Base-by-base conservation (phyloP, 306 rosid species). In the Fragaria iinumae region DNA sequence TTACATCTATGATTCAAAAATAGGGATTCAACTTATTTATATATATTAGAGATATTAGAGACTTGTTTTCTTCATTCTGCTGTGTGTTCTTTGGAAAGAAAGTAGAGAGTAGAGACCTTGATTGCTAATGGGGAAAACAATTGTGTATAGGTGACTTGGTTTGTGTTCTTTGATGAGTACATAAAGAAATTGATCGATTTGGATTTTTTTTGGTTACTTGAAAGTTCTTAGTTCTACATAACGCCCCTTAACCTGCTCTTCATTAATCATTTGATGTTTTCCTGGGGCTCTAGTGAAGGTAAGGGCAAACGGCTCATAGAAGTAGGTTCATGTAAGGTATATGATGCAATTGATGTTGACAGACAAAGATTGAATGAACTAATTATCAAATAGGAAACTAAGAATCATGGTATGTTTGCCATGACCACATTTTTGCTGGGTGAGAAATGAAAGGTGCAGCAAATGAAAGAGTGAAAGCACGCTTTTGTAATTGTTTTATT, bases 61-160 rank as follows among this genome's bases (percentile, higher is more conserved):
- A 6, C 16, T 65, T 17, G 6, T 20, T n/a, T 38, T 27, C 6
- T 59, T 52, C 5, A 57, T 11, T 56, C 27, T 55, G 64, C 52
- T 53, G 11, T 64, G 74, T 32, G n/a, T 66, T 50, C 67, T 67
- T n/a, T 23, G 57, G 50, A 79, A 79, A 74, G 48, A 60, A 20
- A 71, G 74, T 16, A 3, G 36, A 32, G 36, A 38, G 41, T 4
- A 3, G 11, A 43, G 34, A 47, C 41, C n/a, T 70, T 8, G 16
- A 11, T 50, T 50, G 44, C 27, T 29, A 18, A 49, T 29, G 36
- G 49, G 49, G 36, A n/a, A 13, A 20, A 14, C 67, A 13, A 63
- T 63, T 32, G 20, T 29, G 6, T 25, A 25, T 59, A 57, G 65
- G 18, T 59, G 36, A 59, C 36, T 25, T 13, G 18, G 38, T 60